These are phyloP conservation scores for Neurospora sp. DNA, from an alignment of 495 filamentous ascomycete genomes.

Conservation along the genomic window DNA sequence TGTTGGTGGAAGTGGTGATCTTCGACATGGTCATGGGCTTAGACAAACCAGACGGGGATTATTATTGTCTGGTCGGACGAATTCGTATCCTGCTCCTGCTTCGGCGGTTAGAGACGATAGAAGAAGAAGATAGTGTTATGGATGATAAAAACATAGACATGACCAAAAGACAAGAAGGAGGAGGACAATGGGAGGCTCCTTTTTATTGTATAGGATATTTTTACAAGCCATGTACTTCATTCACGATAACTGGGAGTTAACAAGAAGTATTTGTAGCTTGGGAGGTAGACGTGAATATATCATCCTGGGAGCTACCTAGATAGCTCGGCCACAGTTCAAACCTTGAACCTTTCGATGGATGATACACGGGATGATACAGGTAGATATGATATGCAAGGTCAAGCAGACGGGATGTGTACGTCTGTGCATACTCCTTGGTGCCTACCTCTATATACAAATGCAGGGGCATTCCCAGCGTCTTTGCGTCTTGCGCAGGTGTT, in stretches of 20 bases:
- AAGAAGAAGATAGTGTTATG: not conserved
- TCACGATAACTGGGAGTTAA: not conserved
- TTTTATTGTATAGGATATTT: not conserved
- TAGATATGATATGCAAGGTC: not conserved
- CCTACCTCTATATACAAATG: not conserved
- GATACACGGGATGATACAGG: not conserved
- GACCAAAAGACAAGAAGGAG: not conserved
- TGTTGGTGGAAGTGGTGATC: not conserved
- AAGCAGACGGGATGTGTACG: not conserved
- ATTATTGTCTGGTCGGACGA: not conserved
- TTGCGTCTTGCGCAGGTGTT: not conserved
- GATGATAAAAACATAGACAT: not conserved
- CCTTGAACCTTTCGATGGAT: not conserved
- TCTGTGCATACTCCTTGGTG: not conserved
- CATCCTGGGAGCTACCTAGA: not conserved
- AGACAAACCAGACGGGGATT: not conserved
- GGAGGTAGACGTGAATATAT: not conserved
- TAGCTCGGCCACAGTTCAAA: not conserved
- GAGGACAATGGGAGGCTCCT: not conserved
- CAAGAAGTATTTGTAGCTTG: not conserved
- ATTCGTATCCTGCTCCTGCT: not conserved
- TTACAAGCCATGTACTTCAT: not conserved
- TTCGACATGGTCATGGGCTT: not conserved
- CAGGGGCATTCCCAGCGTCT: not conserved
- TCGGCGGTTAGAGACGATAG: not conserved